Conservation (phyloP, 2,329 filamentous ascomycete species). For the Calonectria hongkongensis region DNA sequence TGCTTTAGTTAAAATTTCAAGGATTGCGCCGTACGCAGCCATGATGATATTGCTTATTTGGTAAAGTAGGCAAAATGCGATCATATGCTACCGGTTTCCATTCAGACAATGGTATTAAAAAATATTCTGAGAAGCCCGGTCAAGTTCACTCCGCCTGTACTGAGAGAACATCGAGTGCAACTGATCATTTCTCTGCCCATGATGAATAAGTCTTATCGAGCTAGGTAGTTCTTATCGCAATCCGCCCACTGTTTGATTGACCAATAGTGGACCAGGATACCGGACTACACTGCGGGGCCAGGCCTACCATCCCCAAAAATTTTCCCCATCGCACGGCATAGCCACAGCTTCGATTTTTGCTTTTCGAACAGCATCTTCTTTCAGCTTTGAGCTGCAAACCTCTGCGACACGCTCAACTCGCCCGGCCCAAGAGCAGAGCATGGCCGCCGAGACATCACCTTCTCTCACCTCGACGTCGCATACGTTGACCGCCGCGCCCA, state of each 20-base stretch:
- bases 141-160: too few relatives aligned
- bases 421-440: slow-evolving; percentile 51
- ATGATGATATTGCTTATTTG: too few relatives aligned
- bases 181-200: not conserved
- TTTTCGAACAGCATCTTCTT: slow-evolving; percentile 31
- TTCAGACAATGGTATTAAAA: too few relatives aligned
- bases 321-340: slow-evolving; percentile 46
- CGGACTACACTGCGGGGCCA: slow-evolving; percentile 48
- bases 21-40: too few relatives aligned
- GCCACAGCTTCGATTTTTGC: slow-evolving; percentile 40
- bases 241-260: slow-evolving; percentile 39
- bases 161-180: too few relatives aligned
- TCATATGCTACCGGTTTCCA: too few relatives aligned
- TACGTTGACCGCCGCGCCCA: slow-evolving; percentile 73
- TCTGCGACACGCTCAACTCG: slow-evolving; percentile 41
- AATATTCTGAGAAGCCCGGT: too few relatives aligned
- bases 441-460: slow-evolving; percentile 69
- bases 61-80: too few relatives aligned
- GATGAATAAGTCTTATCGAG: slow-evolving; percentile 9
- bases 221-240: slow-evolving; percentile 39
- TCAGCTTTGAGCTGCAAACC: slow-evolving; percentile 30
- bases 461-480: slow-evolving; percentile 79
- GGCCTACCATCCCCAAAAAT: slow-evolving; percentile 50
- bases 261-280: slow-evolving; percentile 43
- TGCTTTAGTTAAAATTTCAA: not conserved